Percentiles rank a stretch among this genome's conserved stretches.
Evolutionary conservation across 495 filamentous ascomycete species (phyloP).

Genomic region (Clavariopsis aquatica): DNA sequence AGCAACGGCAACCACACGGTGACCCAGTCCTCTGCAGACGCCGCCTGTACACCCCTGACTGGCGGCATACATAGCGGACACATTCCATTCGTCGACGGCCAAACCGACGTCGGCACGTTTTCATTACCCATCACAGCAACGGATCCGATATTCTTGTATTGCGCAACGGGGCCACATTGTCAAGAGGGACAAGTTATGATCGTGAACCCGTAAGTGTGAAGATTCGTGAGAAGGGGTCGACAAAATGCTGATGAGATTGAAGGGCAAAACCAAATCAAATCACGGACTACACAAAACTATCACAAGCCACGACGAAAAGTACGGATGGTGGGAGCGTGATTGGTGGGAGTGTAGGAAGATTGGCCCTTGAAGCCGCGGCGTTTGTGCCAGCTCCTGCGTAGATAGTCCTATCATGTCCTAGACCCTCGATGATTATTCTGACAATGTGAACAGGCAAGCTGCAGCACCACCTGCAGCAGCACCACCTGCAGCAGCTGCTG

Average conservation of each 20-base stretch:
- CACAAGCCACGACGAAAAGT: constrained; percentile 10
- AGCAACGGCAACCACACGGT: constrained; percentile 24
- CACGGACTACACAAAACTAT: constrained; percentile 7
- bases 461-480: neutral
- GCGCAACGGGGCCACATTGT: constrained; percentile 23
- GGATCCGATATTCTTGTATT: constrained; percentile 20
- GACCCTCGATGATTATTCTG: neutral
- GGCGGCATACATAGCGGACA: constrained; percentile 17
- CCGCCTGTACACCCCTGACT: constrained; percentile 12
- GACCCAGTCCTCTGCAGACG: neutral
- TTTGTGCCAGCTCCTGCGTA: constrained; percentile 3
- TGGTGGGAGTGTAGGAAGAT: constrained; percentile 3
- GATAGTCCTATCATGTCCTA: neutral
- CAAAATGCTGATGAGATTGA: too few species aligned
- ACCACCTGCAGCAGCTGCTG: neutral
- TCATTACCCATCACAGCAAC: constrained; percentile 9
- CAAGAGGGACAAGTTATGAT: constrained; percentile 23
- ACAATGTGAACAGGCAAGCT: neutral
- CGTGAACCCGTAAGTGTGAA: constrained; percentile 7
- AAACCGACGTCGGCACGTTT: constrained; percentile 14
- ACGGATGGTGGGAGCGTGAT: constrained; percentile 3
- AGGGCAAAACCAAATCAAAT: constrained; percentile 5
- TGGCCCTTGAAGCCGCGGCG: constrained; percentile 3
- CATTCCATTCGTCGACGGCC: constrained; percentile 15
- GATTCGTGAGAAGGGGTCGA: neutral